A percentile compares a stretch with the other conserved stretches of the same genome.
These are phyloP conservation scores for Arabidopsis lyrata DNA, from an alignment of 441 rosid species.

Conservation along the genomic window DNA sequence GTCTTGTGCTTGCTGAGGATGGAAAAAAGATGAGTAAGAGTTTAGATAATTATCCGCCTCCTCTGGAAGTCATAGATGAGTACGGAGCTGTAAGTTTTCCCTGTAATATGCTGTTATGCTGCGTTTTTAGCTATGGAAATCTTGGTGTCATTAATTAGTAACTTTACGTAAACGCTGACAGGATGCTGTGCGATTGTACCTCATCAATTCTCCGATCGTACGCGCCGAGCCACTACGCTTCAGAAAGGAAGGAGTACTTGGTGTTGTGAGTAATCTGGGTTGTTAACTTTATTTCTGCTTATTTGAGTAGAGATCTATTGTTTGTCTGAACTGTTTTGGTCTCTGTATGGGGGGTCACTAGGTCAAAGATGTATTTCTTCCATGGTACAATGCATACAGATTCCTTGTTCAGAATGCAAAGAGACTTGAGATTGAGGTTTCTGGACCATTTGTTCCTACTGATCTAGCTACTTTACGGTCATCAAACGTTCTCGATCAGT, in stretches of 20 bases:
- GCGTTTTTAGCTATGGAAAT: no score
- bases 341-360: slow-evolving; percentile 43
- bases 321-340: slow-evolving; percentile 21
- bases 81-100: slow-evolving; percentile 89
- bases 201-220: slow-evolving; percentile 97
- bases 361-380: slow-evolving; percentile 99
- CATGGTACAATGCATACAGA: slow-evolving; percentile 99
- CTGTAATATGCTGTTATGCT: slow-evolving; percentile 54
- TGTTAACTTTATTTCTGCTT: background rate
- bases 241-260: slow-evolving; percentile 87
- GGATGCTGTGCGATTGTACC: slow-evolving; percentile 96
- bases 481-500: slow-evolving; percentile 94
- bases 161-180: slow-evolving; percentile 43
- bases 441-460: slow-evolving; percentile 71
- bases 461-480: slow-evolving; percentile 71
- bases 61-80: slow-evolving; percentile 84
- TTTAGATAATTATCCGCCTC: slow-evolving; percentile 90
- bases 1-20: slow-evolving; percentile 98
- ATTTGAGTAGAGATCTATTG: slow-evolving; percentile 14
- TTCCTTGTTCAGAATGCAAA: slow-evolving; percentile 98
- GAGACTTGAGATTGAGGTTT: slow-evolving; percentile 93
- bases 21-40: slow-evolving; percentile 99
- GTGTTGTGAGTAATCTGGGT: slow-evolving; percentile 78
- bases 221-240: slow-evolving; percentile 96
- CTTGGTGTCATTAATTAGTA: no score